phyloP scores from a whole-genome alignment of 768 basidiomycete species.

The Termitomyces sp. region DNA sequence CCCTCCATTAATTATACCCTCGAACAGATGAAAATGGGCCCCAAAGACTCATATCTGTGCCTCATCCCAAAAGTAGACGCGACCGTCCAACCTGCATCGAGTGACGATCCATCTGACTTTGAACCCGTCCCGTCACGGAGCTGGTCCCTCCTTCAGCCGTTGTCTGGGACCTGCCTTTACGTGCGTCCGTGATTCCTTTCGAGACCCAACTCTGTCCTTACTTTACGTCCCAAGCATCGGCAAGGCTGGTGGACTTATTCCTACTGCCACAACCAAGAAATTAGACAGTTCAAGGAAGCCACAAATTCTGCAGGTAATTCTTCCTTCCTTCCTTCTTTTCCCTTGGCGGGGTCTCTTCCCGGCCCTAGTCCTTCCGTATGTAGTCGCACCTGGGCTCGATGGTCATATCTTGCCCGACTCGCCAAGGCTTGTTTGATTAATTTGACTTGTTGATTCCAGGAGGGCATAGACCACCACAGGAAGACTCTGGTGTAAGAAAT shows the following conservation, averaged over 20 bases:
- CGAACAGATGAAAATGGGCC: conserved; percentile 71
- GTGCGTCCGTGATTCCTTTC: conserved; percentile 42
- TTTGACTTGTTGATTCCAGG: conserved; percentile 35
- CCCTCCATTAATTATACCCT: conserved; percentile 43
- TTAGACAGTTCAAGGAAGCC: conserved; percentile 93
- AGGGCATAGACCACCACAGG: conserved; percentile 71
- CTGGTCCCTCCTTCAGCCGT: conserved; percentile 78
- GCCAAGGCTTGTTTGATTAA: conserved; percentile 6
- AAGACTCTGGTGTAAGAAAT: conserved; percentile 73
- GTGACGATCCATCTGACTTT: conserved; percentile 47
- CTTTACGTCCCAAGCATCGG: conserved; percentile 52
- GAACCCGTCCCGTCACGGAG: conserved; percentile 68
- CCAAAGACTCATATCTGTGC: conserved; percentile 68
- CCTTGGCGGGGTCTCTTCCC: conserved; percentile 7
- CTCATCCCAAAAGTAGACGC: conserved; percentile 65
- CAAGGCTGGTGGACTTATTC: conserved; percentile 98
- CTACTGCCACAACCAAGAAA: conserved; percentile 92
- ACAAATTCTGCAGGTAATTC: conserved; percentile 59
- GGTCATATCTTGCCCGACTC: conserved; percentile 2
- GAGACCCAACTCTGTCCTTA: conserved; percentile 22
- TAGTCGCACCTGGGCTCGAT: conserved; percentile 6
- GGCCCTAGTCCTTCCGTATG: conserved; percentile 3
- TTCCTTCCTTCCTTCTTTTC: conserved; percentile 16
- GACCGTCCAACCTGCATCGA: conserved; percentile 32
- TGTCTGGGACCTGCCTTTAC: conserved; percentile 80